Percentiles rank a stretch among this genome's conserved stretches.
phyloP scores from a whole-genome alignment of 805 yeast species.

The Limtongozyma cylindracea region DNA sequence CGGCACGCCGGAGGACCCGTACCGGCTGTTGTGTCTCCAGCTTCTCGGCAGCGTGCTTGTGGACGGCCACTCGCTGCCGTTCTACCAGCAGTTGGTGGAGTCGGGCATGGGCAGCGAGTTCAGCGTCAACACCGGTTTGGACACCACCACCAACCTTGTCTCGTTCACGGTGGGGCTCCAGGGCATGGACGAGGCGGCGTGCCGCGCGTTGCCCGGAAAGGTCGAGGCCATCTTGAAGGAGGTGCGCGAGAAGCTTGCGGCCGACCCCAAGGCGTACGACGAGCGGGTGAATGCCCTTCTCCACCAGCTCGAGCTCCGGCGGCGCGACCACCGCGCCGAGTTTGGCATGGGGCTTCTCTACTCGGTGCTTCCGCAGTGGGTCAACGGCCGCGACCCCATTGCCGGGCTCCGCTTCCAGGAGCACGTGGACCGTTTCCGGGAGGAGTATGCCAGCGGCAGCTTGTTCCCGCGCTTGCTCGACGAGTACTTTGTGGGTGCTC shows the following conservation, averaged over 20 bases:
- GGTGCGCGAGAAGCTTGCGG: constrained; percentile 9
- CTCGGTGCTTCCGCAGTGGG: constrained; percentile 66
- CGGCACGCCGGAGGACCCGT: constrained; percentile 43
- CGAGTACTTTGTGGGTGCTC: constrained; percentile 18
- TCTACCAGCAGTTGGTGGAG: constrained; percentile 73
- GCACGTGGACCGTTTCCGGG: constrained; percentile 29
- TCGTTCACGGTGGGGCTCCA: constrained; percentile 71
- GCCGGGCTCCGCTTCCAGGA: constrained; percentile 39
- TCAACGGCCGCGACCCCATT: constrained; percentile 59
- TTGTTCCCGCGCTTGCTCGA: constrained; percentile 32
- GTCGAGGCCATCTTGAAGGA: constrained; percentile 21
- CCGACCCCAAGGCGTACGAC: constrained; percentile 5
- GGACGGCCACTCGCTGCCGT: constrained; percentile 84
- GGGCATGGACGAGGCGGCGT: constrained; percentile 27
- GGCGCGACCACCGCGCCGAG: constrained; percentile 72
- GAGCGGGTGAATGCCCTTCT: constrained; percentile 57
- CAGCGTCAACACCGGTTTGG: constrained; percentile 71
- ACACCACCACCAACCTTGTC: constrained; percentile 50
- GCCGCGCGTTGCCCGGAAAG: constrained; percentile 19
- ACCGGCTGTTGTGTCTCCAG: constrained; percentile 49
- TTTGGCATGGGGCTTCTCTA: constrained; percentile 65
- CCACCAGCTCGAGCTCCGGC: constrained; percentile 64
- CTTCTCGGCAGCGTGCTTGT: constrained; percentile 44
- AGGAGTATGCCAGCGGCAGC: constrained; percentile 26
- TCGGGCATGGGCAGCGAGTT: constrained; percentile 68